Base-by-base conservation (phyloP, 768 basidiomycete genomes). In the Amanita polypyramis region DNA sequence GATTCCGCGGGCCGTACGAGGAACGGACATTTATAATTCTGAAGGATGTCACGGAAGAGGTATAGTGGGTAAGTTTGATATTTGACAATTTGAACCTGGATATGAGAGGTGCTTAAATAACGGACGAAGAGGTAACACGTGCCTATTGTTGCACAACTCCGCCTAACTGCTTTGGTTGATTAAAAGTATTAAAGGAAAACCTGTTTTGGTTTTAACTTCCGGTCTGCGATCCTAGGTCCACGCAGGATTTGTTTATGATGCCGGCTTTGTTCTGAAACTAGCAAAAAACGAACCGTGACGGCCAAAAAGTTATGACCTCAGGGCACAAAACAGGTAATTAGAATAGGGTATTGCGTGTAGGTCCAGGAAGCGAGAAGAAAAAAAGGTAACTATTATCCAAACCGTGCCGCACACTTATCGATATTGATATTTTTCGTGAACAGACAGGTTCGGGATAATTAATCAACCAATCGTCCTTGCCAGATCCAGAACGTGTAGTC, bases 1-100 rank as follows among this genome's bases (percentile, higher is more conserved):
- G 21, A 45, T 23, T 6, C n/a, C 44, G 20, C 44, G 44, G 34
- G 15, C 36, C n/a, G 44, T 45, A 12, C 44, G 44, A 36, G 44
- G 15, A 12, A 45, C 21, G n/a, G 14, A 45, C 44, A 45, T 45
- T 2, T 4, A 15, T 20, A 15, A 15, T 10, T n/a, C 4, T 4
- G 37, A 10, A 15, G 19, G n/a, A 17, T 15, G 10, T n/a, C 6
- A 27, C n/a, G 15, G 39, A 15, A 8, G 15, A 25, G 23, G 14
- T 12, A 8, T 3, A 5, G 9, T 15, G 14, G 10, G 25, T 6
- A 25, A 25, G 12, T 25, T 25, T 12, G 23, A 23, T 21, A 7
- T 42, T 25, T 42, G 8, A 23, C 27, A 9, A n/a, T 17, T 9
- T 9, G 14, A 25, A 15, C 25, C 5, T 8, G 4, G 6, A 9